These are phyloP conservation scores for Kodamaea nitidulidarum DNA, from an alignment of 805 yeast genomes.

Conservation along the genomic window DNA sequence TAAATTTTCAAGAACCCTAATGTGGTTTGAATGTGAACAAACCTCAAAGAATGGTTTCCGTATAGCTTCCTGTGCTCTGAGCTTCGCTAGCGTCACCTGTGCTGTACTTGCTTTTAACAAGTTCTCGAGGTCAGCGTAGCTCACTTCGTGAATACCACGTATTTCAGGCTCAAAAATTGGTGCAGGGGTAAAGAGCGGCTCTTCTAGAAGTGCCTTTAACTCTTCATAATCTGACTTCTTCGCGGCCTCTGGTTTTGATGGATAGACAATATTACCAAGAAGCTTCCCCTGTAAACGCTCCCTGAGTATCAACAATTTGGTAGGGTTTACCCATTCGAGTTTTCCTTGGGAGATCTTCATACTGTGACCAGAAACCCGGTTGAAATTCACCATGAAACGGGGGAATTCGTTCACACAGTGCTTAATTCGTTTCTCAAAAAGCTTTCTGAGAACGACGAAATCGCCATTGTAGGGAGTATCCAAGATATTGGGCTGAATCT, in stretches of 20 bases:
- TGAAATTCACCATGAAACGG: constrained; percentile 13
- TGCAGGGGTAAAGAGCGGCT: background rate
- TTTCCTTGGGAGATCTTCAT: constrained; percentile 2
- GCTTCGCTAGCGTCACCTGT: background rate
- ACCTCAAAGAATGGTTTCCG: constrained; percentile 46
- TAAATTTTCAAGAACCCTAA: constrained; percentile 21
- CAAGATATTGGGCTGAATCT: constrained; percentile 6
- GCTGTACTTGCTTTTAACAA: background rate
- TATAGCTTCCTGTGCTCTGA: constrained; percentile 3
- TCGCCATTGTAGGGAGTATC: constrained; percentile 8
- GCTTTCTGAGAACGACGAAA: background rate
- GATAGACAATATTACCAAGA: background rate
- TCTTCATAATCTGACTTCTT: background rate
- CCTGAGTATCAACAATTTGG: constrained; percentile 13
- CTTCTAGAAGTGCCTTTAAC: constrained; percentile 1
- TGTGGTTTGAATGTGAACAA: constrained; percentile 43
- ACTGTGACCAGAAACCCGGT: constrained; percentile 17
- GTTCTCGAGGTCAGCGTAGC: background rate
- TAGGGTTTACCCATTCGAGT: constrained; percentile 14
- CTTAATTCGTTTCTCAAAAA: background rate
- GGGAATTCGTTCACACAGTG: constrained; percentile 2
- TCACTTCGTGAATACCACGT: background rate
- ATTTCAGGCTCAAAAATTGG: background rate
- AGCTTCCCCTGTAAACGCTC: background rate
- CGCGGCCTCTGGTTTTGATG: background rate